Evolutionary conservation across 208 protist genomes (phyloP).

Genomic region (Zelonia costaricensis): DNA sequence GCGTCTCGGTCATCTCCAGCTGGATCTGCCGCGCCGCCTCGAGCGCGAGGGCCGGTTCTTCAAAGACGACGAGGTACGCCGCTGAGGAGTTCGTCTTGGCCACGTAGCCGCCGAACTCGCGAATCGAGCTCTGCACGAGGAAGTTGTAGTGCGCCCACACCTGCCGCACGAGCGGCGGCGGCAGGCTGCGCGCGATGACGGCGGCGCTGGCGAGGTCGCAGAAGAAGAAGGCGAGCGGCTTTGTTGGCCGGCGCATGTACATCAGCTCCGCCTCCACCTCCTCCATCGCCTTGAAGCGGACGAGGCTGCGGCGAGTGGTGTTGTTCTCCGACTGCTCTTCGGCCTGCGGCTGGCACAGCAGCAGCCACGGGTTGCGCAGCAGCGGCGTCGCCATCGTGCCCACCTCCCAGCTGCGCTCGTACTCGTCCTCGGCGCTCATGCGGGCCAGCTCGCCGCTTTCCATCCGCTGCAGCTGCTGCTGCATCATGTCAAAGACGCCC

Average conservation of each 20-base stretch:
- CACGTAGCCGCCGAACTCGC: conserved; percentile 52
- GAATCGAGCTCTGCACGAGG: conserved; percentile 53
- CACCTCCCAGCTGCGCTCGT: conserved; percentile 24
- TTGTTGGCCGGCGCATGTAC: conserved; percentile 13
- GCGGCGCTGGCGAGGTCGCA: conserved; percentile 38
- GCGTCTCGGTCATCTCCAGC: conserved; percentile 39
- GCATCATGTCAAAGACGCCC: conserved; percentile 60
- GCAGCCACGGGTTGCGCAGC: conserved; percentile 62
- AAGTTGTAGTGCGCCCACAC: conserved; percentile 75
- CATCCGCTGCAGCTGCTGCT: conserved; percentile 50
- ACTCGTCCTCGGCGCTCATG: conserved; percentile 66
- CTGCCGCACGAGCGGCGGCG: conserved; percentile 30
- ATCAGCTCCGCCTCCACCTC: conserved; percentile 27
- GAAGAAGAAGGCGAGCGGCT: conserved; percentile 55
- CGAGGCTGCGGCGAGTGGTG: conserved; percentile 9
- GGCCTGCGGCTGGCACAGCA: conserved; percentile 36
- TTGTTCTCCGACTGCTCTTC: conserved; percentile 13
- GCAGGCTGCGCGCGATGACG: conserved; percentile 22
- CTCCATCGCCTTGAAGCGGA: conserved; percentile 25
- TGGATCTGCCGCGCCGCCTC: conserved; percentile 71
- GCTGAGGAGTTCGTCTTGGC: conserved; percentile 57
- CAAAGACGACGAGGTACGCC: conserved; percentile 71
- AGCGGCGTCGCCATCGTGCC: neutral
- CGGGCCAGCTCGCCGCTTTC: conserved; percentile 58
- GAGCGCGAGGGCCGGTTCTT: conserved; percentile 36